Evolutionary conservation across 75 land plant genomes (phyloP), one percentile per base, ranked within the genome.

Genomic region (Larix kaempferi): DNA sequence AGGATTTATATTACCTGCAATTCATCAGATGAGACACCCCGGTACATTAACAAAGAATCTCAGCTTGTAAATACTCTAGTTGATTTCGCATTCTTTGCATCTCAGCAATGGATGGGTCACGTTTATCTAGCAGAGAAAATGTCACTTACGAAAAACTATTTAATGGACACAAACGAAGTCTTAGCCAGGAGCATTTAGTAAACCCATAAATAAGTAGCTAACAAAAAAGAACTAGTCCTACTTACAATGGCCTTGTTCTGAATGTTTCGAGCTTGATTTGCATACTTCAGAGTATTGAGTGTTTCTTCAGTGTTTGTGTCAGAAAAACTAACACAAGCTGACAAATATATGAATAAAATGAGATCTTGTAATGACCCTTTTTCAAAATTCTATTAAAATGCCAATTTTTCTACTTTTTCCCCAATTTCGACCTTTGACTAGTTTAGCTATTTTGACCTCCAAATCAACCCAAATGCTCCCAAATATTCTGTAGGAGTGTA

Each of bases 321-420:
- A 58, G 99, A 98, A 80, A 98, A 98, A 78, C 99, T 98, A 52
- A 98, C 92, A 79, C 99, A 98, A 61, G 99, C 99, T 96, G 83
- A 2, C 8, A 41, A 69, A 69, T 22, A 69, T 41, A 6, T 10
- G 73, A 69, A 69, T 21, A 35, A 69, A 41, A n/a, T 69, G 13
- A 69, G 72, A 37, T 37, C 22, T 49, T n/a, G n/a, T n/a, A n/a
- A n/a, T n/a, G n/a, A n/a, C n/a, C n/a, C n/a, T n/a, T n/a, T n/a
- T n/a, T n/a, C n/a, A n/a, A n/a, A n/a, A n/a, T n/a, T n/a, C n/a
- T n/a, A n/a, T n/a, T n/a, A n/a, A n/a, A n/a, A n/a, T n/a, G n/a
- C n/a, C n/a, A n/a, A n/a, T n/a, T n/a, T n/a, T n/a, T n/a, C n/a
- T n/a, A n/a, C n/a, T n/a, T n/a, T n/a, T n/a, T n/a, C n/a, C n/a